Evolutionary conservation across 2,329 filamentous ascomycete species (phyloP).

Genomic region (Onygenales sp.): DNA sequence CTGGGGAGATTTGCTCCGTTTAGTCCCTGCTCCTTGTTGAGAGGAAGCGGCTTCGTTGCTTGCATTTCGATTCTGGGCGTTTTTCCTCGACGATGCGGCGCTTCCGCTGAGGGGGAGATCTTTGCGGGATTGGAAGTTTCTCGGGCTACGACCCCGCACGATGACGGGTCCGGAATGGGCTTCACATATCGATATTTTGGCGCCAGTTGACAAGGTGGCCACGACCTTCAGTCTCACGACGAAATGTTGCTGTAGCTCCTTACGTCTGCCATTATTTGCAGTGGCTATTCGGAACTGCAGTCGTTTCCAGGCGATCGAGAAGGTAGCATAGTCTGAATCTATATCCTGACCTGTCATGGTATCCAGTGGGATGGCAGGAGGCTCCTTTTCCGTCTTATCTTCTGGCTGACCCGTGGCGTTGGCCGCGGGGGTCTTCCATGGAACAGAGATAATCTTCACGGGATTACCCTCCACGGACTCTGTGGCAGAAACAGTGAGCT

Average conservation of each 20-base stretch:
- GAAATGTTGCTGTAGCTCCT: slow-evolving; percentile 95
- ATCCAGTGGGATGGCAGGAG: slow-evolving; percentile 67
- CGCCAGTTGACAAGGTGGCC: slow-evolving; percentile 73
- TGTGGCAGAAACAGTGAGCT: slow-evolving; percentile 82
- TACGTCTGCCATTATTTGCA: slow-evolving; percentile 87
- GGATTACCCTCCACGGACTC: slow-evolving; percentile 90
- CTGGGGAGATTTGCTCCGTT: slow-evolving; percentile 11
- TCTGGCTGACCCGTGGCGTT: slow-evolving; percentile 54
- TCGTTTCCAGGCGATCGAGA: slow-evolving; percentile 88
- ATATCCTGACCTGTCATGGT: slow-evolving; percentile 55
- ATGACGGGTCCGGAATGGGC: slow-evolving; percentile 84
- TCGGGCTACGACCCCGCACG: slow-evolving; percentile 81
- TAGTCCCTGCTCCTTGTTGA: slow-evolving; percentile 4
- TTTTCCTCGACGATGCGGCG: slow-evolving; percentile 68
- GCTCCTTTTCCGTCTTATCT: slow-evolving; percentile 72
- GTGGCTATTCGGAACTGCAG: slow-evolving; percentile 92
- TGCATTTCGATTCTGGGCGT: slow-evolving; percentile 35
- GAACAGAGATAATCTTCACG: slow-evolving; percentile 90
- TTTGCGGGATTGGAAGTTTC: slow-evolving; percentile 90
- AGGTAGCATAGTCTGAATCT: slow-evolving; percentile 77
- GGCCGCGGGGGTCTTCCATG: slow-evolving; percentile 90
- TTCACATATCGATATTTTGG: slow-evolving; percentile 72
- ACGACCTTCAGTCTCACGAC: slow-evolving; percentile 78
- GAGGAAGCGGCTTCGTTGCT: slow-evolving; percentile 15
- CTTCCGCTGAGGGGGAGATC: slow-evolving; percentile 81